Percentiles rank a stretch among this genome's conserved stretches.
phyloP scores from a whole-genome alignment of 192 early-diverging fungal genomes.

The Coemansia sp. region DNA sequence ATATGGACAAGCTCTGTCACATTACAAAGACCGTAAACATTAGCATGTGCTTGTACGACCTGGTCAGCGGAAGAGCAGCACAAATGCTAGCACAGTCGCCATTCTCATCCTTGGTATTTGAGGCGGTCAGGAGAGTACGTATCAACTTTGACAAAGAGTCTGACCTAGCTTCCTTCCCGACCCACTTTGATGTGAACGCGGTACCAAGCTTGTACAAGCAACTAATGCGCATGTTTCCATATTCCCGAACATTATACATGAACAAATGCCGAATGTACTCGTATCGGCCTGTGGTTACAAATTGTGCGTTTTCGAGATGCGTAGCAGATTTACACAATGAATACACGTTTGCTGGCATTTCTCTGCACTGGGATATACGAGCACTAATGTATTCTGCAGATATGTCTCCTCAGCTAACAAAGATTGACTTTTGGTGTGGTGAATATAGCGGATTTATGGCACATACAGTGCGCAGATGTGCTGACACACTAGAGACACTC shows the following conservation, averaged over 20 bases:
- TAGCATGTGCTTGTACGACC: background rate
- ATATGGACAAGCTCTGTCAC: background rate
- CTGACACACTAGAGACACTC: background rate
- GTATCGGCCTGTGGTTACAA: background rate
- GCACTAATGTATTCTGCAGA: no score
- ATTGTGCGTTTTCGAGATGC: background rate
- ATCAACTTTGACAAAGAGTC: background rate
- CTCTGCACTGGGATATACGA: background rate
- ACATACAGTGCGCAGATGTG: background rate
- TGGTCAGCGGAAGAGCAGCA: constrained; percentile 1
- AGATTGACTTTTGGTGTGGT: background rate
- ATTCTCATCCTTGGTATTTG: constrained; percentile 4
- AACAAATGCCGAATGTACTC: background rate
- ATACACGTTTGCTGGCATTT: background rate
- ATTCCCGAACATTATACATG: background rate
- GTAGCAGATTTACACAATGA: background rate
- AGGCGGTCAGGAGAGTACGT: constrained; percentile 3
- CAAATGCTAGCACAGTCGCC: background rate
- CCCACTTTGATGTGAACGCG: background rate
- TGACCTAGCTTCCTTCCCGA: background rate
- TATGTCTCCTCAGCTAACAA: background rate
- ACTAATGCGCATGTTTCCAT: background rate
- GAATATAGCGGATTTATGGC: no score
- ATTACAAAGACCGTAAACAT: constrained; percentile 6
- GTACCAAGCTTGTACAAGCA: background rate